These are phyloP conservation scores for Gyromitra esculenta DNA, from an alignment of 2,329 filamentous ascomycete genomes.

Conservation along the genomic window DNA sequence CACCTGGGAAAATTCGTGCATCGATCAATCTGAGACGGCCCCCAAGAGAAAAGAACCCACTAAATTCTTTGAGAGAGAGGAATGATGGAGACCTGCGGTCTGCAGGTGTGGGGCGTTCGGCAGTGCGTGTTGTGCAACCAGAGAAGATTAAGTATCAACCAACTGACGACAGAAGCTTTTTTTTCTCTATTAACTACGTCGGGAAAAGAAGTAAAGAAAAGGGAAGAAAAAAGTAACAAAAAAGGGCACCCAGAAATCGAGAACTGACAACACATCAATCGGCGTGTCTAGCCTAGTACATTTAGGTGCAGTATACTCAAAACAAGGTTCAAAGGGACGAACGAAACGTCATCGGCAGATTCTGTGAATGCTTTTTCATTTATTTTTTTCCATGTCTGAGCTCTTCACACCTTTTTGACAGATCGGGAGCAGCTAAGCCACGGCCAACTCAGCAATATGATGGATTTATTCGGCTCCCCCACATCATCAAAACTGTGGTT, in stretches of 20 bases:
- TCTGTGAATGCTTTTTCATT: constrained; percentile 38
- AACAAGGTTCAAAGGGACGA: constrained; percentile 49
- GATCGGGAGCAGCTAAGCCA: constrained; percentile 46
- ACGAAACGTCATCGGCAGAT: constrained; percentile 50
- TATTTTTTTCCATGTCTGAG: constrained; percentile 25
- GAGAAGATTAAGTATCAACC: constrained; percentile 39
- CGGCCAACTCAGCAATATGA: constrained; percentile 47
- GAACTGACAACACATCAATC: constrained; percentile 53
- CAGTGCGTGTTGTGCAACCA: constrained; percentile 45
- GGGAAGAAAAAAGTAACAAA: constrained; percentile 37
- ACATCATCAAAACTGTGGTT: constrained; percentile 43
- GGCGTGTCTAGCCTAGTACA: constrained; percentile 46
- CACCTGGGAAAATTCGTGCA: constrained; percentile 35
- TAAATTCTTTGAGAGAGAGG: constrained; percentile 25
- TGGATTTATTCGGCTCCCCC: constrained; percentile 35
- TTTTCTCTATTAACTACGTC: constrained; percentile 39
- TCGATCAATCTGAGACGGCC: constrained; percentile 47
- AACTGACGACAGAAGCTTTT: constrained; percentile 45
- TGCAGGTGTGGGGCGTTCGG: constrained; percentile 41
- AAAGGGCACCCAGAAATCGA: constrained; percentile 46
- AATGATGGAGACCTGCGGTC: constrained; percentile 30
- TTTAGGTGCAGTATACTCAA: constrained; percentile 47
- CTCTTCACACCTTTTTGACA: constrained; percentile 44
- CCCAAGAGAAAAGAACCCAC: constrained; percentile 32
- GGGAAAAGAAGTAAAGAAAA: constrained; percentile 45